Evolutionary conservation across 768 basidiomycete genomes (phyloP).

Genomic region (Russula abietina): DNA sequence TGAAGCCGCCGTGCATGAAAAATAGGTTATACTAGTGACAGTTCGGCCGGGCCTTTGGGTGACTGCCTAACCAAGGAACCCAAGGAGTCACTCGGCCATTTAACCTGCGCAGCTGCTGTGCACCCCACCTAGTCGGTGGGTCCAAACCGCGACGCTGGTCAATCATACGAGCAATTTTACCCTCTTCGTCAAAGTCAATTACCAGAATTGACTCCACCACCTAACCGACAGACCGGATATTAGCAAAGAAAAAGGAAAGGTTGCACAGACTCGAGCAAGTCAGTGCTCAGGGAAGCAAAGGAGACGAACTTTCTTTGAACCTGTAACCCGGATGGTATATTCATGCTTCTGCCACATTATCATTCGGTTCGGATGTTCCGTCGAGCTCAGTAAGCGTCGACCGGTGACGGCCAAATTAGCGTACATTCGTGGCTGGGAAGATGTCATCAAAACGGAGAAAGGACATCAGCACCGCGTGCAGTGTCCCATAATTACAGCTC

Average conservation of each 20-base stretch:
- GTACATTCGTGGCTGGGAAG: constrained; percentile 47
- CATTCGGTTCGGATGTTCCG: constrained; percentile 50
- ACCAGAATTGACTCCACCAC: constrained; percentile 52
- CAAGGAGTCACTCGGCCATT: constrained; percentile 50
- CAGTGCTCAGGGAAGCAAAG: neutral
- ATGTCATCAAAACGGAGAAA: neutral
- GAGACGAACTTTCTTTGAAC: constrained; percentile 43
- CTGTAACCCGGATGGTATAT: constrained; percentile 50
- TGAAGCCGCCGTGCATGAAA: neutral
- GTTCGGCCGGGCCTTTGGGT: constrained; percentile 36
- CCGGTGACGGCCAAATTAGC: constrained; percentile 46
- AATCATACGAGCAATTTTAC: constrained; percentile 51
- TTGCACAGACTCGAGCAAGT: neutral
- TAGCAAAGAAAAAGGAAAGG: neutral
- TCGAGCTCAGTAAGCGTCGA: constrained; percentile 54
- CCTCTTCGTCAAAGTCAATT: constrained; percentile 59
- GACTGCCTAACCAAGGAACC: constrained; percentile 46
- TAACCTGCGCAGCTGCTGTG: constrained; percentile 42
- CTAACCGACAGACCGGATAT: constrained; percentile 31
- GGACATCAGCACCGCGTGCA: neutral
- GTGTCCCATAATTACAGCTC: neutral
- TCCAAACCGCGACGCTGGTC: constrained; percentile 59
- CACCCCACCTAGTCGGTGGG: constrained; percentile 44
- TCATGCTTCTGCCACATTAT: constrained; percentile 55
- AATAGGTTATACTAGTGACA: constrained; percentile 8